Conservation (phyloP, 73 alveolate genomes). For the Symbiodinium natans region DNA sequence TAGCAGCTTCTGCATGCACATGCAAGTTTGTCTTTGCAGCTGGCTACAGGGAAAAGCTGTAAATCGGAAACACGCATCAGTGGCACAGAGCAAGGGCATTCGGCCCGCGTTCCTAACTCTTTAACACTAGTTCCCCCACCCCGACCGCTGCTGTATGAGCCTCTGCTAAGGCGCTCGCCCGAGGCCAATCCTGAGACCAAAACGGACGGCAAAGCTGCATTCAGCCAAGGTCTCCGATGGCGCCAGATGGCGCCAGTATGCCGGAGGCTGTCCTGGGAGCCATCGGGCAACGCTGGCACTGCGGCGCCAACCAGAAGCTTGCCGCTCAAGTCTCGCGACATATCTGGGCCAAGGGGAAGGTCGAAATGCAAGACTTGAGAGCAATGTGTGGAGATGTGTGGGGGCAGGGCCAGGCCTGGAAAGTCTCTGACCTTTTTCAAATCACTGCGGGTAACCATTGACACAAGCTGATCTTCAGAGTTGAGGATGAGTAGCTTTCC, state of each 20-base stretch:
- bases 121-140: no score
- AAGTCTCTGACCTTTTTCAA: conserved; percentile 87
- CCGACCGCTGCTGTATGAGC: background rate
- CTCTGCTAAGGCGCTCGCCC: conserved; percentile 59
- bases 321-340: conserved; percentile 77
- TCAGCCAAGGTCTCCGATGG: no score
- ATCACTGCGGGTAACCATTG: conserved; percentile 94
- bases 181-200: background rate
- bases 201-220: no score
- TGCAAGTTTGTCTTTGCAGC: no score
- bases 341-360: conserved; percentile 8
- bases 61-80: no score
- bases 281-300: conserved; percentile 39
- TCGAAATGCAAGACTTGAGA: no score
- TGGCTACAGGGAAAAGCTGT: no score
- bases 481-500: conserved; percentile 93
- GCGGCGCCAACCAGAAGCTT: conserved; percentile 69
- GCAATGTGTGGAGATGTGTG: no score
- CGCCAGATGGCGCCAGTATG: no score
- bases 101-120: no score
- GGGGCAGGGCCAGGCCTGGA: conserved; percentile 27
- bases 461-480: conserved; percentile 58
- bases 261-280: conserved; percentile 24
- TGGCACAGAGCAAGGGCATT: no score
- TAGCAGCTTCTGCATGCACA: no score